Base-by-base conservation (phyloP, 1,139 yeast genomes). In the Hansenula sp. region DNA sequence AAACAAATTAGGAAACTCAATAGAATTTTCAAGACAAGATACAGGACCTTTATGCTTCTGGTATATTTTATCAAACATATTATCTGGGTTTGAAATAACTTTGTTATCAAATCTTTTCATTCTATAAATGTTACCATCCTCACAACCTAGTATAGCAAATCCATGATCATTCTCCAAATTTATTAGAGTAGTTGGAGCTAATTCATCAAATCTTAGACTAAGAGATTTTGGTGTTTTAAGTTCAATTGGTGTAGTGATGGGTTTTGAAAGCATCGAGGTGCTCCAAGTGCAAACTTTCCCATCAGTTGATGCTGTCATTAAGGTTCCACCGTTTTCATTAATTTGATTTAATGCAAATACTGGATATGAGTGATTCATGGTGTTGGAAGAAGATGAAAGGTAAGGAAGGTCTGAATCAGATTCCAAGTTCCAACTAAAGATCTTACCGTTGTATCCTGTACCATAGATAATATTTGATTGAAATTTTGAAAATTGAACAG, bases 211-310 rank as follows among this genome's bases (percentile, higher is more conserved):
- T 21, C 63, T 46, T 32, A 46, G 36, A 2, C 45, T 38, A 9
- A 45, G 34, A 8, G 40, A 46, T n/a, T 57, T 52, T 0, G 66
- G 61, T 1, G 58, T 46, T 22, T 50, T 46, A 31, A 56, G 34
- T 11, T 61, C 56, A 0, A 57, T 36, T 1, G 67, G 50, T 24
- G 52, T 45, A 18, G 60, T 59, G 34, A 57, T 56, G 0, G 79
- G 77, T 32, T 61, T 61, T 13, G 69, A 65, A 20, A 75, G 52
- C 36, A 69, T 50, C 44, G 70, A 75, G 1, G 73, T 63, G 4
- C 68, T 57, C 79, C 79, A 74, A 2, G 68, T 61, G 37, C 75
- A 62, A 9, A 73, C 55, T 10, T 62, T 59, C 1, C 79, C 78
- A 47, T 73, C 79, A 2, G 73, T 68, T 9, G 72, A 64, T 13